Base-by-base conservation (phyloP, 352 stramenopile genomes). In the Globisporangium emineosum region DNA sequence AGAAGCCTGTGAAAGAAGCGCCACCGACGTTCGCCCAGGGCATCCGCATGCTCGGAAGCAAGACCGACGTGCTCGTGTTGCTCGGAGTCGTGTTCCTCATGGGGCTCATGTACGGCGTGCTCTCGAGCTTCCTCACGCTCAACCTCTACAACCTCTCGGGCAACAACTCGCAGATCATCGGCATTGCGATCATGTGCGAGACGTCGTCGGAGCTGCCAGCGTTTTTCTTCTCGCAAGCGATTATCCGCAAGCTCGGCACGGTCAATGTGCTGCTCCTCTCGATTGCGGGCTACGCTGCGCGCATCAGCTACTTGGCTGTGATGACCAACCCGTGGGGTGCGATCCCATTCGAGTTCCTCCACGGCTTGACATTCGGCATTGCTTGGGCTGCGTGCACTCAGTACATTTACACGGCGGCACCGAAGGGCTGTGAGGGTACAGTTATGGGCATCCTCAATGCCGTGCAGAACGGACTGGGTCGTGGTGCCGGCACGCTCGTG, bases 51-150 rank as follows among this genome's bases (percentile, higher is more conserved):
- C 73, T 94, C 10, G 58, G 37, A 7, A 61, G 75, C 21, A 73
- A 86, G 59, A 62, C 64, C 40, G 83, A 93, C 57, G 77, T 94
- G 56, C 66, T 93, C 30, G 78, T 89, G 53, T 68, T 93, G 40
- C 66, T 94, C 21, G 60, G 59, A n/a, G 79, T 93, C 12, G 82
- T 92, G 19, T 90, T 90, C 60, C 64, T 93, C 56, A 93, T 90
- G 78, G 82, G 83, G 0, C 72, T 91, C 57, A 93, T 93, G 83
- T 91, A 79, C 60, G 86, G 86, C 62, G 82, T 91, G 57, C 69
- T 94, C 51, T 89, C 78, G n/a, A 91, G 80, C 72, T 94, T 91
- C 66, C 79, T 94, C 55, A 89, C 80, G 30, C 69, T 94, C 43
- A 88, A 94, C 55, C 67, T 94, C 25, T 93, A 90, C 74, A 91